Evolutionary conservation across 1,284 basidiomycete species (phyloP).

Genomic region (Heterobasidion annosum): DNA sequence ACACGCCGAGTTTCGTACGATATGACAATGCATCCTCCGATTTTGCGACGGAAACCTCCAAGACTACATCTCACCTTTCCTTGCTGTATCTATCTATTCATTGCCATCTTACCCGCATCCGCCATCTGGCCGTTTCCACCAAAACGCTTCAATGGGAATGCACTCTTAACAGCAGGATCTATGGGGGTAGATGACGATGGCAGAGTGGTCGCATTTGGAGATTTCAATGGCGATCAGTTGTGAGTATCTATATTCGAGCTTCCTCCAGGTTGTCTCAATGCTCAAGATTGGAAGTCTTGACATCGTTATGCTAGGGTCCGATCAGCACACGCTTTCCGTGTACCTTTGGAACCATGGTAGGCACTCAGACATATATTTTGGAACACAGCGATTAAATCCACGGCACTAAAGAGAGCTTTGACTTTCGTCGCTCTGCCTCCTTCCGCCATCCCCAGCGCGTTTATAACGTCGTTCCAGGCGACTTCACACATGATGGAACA

Average conservation of each 20-base stretch:
- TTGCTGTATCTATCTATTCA: background rate
- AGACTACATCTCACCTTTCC: background rate
- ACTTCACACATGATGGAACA: slow-evolving; percentile 88
- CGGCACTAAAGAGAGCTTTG: slow-evolving; percentile 42
- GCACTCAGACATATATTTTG: slow-evolving; percentile 12
- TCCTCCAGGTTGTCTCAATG: background rate
- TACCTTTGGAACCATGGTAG: slow-evolving; percentile 83
- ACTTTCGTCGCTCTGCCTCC: slow-evolving; percentile 44
- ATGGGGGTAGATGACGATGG: slow-evolving; percentile 71
- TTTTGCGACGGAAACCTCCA: slow-evolving; percentile 3
- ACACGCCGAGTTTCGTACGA: no score
- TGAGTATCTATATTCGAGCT: slow-evolving; percentile 32
- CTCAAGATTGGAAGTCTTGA: slow-evolving; percentile 53
- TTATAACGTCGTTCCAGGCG: slow-evolving; percentile 82
- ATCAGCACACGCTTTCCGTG: slow-evolving; percentile 67
- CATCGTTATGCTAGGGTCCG: slow-evolving; percentile 64
- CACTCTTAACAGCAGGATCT: slow-evolving; percentile 73
- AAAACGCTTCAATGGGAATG: slow-evolving; percentile 83
- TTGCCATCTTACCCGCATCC: slow-evolving; percentile 1
- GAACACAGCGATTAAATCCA: background rate
- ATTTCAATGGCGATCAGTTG: slow-evolving; percentile 95
- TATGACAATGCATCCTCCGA: background rate
- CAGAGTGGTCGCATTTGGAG: slow-evolving; percentile 83
- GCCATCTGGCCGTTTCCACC: slow-evolving; percentile 75
- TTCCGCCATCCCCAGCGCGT: slow-evolving; percentile 49